Base-by-base conservation (phyloP, 768 basidiomycete species). In the Trametes elegans region DNA sequence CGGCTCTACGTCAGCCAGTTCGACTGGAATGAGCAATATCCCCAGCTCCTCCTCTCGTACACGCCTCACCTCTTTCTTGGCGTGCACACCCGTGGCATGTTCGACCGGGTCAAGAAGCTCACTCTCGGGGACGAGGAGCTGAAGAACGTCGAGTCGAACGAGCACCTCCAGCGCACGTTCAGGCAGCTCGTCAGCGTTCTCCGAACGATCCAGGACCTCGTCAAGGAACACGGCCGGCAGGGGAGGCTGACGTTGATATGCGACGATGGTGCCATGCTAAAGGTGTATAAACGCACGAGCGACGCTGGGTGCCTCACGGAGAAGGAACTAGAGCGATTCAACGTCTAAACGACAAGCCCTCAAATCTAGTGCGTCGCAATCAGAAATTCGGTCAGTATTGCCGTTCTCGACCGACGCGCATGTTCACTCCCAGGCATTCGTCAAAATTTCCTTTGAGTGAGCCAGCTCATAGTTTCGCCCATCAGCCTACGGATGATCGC, bases 41-140 rank as follows among this genome's bases (percentile, higher is more conserved):
- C 82, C 0, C 87, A 89, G 62, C 68, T 89, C 10, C 86, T 78
- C 66, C 76, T 90, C 53, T 87, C 88, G 5, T 85, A 86, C 64
- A 88, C 85, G 0, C 70, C 76, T 1, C 76, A 80, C 55, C 75
- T 83, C 53, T 82, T 80, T 63, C 68, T 87, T 46, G 87, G 79
- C 0, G 70, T 79, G 32, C 87, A 90, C 64, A 64, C 71, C 13
- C 66, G 73, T 3, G 88, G 88, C 1, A 68, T 35, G 1, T 89
- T 90, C 66, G 61, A 65, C 3, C 66, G 70, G 8, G 70, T 86
- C 7, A 70, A 76, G 46, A 84, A 85, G 66, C 63, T 69, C 50
- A 63, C 68, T 21, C 51, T 74, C 32, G 65, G 59, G 6, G 41
- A 46, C 23, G 36, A 55, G 9, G 65, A 60, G 53, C 43, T 62